Base-by-base conservation (phyloP, 495 filamentous ascomycete species). In the Parachaetomium inaequale region DNA sequence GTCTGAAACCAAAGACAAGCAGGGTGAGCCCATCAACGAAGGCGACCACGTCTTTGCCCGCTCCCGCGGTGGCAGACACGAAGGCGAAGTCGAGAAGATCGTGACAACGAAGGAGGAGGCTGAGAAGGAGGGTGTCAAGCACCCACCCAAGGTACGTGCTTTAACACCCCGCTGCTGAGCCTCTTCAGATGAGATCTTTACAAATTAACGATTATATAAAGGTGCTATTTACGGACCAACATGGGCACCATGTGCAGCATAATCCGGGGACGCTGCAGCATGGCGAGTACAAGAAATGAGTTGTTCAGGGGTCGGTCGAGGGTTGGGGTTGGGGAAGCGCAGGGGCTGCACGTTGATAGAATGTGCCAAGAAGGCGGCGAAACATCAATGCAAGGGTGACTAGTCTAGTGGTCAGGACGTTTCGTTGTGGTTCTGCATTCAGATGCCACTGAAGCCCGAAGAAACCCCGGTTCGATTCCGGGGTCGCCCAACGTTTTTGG, bases 61-160 rank as follows among this genome's bases (percentile, higher is more conserved):
- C 23, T 63, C 66, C 4, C 62, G 72, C 21, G 72, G 76, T 17
- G 75, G 72, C 14, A 69, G 68, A 55, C 69, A 63, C 25, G 70
- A 76, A 45, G 74, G 76, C 10, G 63, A 74, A 32, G 75, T 77
- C 29, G 71, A 80, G 15, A 69, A 75, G 40, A 63, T 80, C 4
- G 74, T 77, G 2, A 66, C 61, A 4, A 69, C 67, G 0, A 42
- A 70, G 23, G 63, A 74, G 38, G 74, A 77, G 55, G 75, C 78
- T 1, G 59, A 70, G 49, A 53, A 66, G 43, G 74, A 69, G 32
- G 70, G 70, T 2, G 78, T 78, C 6, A 79, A 79, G 61, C 70
- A 79, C 46, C 75, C 77, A 10, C 76, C 76, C 0, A 80, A 79
- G 68, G 78, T 75, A 58, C 11, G 19, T 28, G 42, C 7, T 40